phyloP scores from a whole-genome alignment of 179 eudicot species.

The Silene noctiflora region DNA sequence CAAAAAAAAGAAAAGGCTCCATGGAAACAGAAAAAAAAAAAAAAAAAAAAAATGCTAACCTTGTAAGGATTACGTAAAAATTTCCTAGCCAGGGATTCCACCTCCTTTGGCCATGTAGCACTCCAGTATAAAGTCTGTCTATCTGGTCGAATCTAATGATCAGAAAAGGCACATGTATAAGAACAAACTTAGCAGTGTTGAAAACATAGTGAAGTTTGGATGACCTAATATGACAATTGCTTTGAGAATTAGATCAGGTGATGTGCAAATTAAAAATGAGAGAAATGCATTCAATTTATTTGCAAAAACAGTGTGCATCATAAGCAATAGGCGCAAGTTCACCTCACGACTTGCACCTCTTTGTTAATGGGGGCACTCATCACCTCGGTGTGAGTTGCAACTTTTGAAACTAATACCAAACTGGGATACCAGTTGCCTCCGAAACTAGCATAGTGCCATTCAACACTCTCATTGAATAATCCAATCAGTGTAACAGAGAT shows the following conservation, averaged over 20 bases:
- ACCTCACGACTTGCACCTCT: not conserved
- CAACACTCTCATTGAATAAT: not conserved
- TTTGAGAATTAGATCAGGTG: not conserved
- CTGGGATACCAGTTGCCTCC: not conserved
- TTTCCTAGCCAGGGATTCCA: conserved; percentile 83
- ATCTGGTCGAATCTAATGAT: conserved; percentile 88
- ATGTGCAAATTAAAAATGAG: not conserved
- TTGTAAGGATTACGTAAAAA: conserved; percentile 83
- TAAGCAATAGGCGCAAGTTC: not conserved
- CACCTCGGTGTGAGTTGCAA: not conserved
- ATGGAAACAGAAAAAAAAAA: not conserved
- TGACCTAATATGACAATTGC: too few species aligned
- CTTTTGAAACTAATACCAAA: not conserved
- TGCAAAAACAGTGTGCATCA: not conserved
- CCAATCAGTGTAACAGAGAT: not conserved
- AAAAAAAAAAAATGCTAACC: too few species aligned
- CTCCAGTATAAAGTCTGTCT: conserved; percentile 97
- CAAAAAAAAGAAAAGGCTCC: not conserved
- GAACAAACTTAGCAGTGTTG: not conserved
- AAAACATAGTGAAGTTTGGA: not conserved
- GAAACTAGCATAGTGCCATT: not conserved
- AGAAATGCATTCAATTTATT: not conserved
- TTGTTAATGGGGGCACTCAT: not conserved
- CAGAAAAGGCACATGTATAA: not conserved
- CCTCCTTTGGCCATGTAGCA: conserved; percentile 99